Percentiles rank a stretch among this genome's conserved stretches.
Conservation (phyloP, 495 filamentous ascomycete species). For the Tuber brumale region DNA sequence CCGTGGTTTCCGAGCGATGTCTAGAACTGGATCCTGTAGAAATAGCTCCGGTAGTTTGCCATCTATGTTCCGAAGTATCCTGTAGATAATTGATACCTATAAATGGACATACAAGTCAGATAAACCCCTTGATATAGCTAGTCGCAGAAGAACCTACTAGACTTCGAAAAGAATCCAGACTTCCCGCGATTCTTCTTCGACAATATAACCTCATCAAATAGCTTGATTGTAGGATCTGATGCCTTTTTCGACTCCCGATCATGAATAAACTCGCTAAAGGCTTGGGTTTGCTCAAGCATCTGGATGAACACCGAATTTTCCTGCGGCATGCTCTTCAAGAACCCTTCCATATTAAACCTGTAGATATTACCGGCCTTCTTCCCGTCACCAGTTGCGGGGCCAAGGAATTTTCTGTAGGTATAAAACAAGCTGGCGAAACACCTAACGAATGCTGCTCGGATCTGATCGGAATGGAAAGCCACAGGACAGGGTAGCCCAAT, state of each 20-base stretch:
- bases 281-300: slow-evolving; percentile 90
- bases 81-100: slow-evolving; percentile 65
- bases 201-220: slow-evolving; percentile 94
- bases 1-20: slow-evolving; percentile 63
- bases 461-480: slow-evolving; percentile 83
- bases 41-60: slow-evolving; percentile 73
- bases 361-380: slow-evolving; percentile 83
- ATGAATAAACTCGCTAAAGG: slow-evolving; percentile 94
- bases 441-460: slow-evolving; percentile 87
- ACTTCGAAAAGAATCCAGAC: slow-evolving; percentile 47
- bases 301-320: slow-evolving; percentile 84
- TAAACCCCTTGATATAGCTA: slow-evolving; percentile 29
- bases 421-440: slow-evolving; percentile 92
- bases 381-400: slow-evolving; percentile 68
- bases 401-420: slow-evolving; percentile 82
- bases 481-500: slow-evolving; percentile 81
- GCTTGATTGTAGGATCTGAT: slow-evolving; percentile 59
- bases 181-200: slow-evolving; percentile 85
- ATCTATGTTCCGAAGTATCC: slow-evolving; percentile 84
- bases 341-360: slow-evolving; percentile 88
- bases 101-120: slow-evolving; percentile 38
- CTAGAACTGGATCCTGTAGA: slow-evolving; percentile 57
- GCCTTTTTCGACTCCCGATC: slow-evolving; percentile 66
- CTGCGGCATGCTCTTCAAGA: slow-evolving; percentile 79
- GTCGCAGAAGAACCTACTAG: slow-evolving; percentile 50